A percentile compares a stretch with the other conserved stretches of the same genome.
Conservation (phyloP, 208 protist species). For the Blastocrithidia nonstop region DNA sequence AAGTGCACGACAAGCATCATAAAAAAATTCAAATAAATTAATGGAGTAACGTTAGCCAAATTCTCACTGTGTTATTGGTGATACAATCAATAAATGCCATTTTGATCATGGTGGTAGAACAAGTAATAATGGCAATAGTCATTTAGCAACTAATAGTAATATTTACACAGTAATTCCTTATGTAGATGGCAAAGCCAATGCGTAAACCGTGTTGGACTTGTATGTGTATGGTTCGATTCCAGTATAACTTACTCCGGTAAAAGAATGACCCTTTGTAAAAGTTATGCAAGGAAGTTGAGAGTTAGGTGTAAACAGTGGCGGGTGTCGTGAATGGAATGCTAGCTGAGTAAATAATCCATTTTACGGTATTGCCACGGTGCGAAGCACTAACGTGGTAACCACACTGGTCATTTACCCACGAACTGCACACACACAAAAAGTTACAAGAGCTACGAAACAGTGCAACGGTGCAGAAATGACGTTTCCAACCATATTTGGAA, state of each 20-base stretch:
- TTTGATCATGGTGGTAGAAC: no score
- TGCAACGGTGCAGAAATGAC: constrained; percentile 41
- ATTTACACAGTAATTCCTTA: no score
- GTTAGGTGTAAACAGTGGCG: constrained; percentile 66
- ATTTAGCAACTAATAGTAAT: no score
- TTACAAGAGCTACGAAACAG: constrained; percentile 44
- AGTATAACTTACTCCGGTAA: constrained; percentile 34
- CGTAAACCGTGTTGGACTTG: constrained; percentile 61
- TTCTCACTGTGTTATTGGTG: no score
- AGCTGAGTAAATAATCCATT: constrained; percentile 88
- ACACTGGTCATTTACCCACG: constrained; percentile 70
- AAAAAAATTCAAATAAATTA: no score
- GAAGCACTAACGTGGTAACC: constrained; percentile 45
- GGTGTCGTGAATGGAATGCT: constrained; percentile 30
- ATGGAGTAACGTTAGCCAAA: no score
- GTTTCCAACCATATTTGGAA: no score
- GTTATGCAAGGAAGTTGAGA: constrained; percentile 60
- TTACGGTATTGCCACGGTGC: constrained; percentile 40
- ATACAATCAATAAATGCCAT: no score
- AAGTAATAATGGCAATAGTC: no score
- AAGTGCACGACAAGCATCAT: no score
- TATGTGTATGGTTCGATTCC: constrained; percentile 37
- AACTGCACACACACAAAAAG: constrained; percentile 54
- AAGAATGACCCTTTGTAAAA: constrained; percentile 50
- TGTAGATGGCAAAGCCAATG: constrained; percentile 39